These are phyloP conservation scores for Candolleomyces efflorescens DNA, from an alignment of 768 basidiomycete species.

Conservation along the genomic window DNA sequence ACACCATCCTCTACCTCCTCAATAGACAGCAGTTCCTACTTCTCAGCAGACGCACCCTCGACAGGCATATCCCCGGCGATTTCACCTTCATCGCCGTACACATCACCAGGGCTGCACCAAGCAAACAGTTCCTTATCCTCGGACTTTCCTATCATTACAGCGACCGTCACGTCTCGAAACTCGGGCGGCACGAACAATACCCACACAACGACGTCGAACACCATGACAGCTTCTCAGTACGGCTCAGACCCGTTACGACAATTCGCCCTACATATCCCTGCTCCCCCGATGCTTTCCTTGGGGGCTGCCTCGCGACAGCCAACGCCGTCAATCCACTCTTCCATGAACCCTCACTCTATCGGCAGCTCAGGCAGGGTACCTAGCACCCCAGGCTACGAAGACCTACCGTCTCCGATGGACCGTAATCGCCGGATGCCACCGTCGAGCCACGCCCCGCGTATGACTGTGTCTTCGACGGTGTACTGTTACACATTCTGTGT, in stretches of 20 bases:
- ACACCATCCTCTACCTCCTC: conserved; percentile 5
- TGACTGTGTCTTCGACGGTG: conserved; percentile 39
- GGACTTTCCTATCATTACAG: conserved; percentile 18
- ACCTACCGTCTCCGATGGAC: conserved; percentile 22
- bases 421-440: conserved; percentile 24
- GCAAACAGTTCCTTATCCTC: conserved; percentile 6
- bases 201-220: conserved; percentile 3
- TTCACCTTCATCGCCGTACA: conserved; percentile 10
- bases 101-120: not conserved
- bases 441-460: conserved; percentile 30
- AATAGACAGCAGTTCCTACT: conserved; percentile 13
- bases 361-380: conserved; percentile 10
- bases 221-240: conserved; percentile 1
- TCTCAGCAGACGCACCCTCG: conserved; percentile 14
- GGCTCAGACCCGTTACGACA: conserved; percentile 16
- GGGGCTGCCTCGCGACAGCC: conserved; percentile 17
- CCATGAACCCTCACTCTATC: conserved; percentile 8
- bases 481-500: conserved; percentile 43
- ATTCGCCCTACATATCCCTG: conserved; percentile 25
- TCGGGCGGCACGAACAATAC: not conserved
- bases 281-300: conserved; percentile 21
- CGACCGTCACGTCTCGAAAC: conserved; percentile 15
- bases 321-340: conserved; percentile 1
- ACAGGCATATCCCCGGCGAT: conserved; percentile 8
- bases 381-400: conserved; percentile 2